Evolutionary conservation across 2,329 filamentous ascomycete species (phyloP).

Genomic region (Scortechinia acanthostroma): DNA sequence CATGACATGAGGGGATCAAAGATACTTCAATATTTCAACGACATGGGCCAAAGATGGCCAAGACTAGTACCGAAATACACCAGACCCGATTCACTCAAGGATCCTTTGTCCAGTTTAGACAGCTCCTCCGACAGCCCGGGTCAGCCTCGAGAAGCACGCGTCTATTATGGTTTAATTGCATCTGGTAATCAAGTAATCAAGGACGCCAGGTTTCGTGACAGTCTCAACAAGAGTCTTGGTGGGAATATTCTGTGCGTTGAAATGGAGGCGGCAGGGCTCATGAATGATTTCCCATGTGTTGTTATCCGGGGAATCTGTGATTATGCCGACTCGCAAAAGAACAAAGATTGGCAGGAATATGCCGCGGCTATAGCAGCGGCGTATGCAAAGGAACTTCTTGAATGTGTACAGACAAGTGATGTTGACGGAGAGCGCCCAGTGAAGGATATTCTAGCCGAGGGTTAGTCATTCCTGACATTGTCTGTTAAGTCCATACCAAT

Average conservation of each 20-base stretch:
- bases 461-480: too few species aligned
- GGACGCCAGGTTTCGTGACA: slow-evolving; percentile 9
- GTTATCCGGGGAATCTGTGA: slow-evolving; percentile 15
- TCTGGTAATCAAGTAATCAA: slow-evolving; percentile 15
- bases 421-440: neutral
- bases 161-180: slow-evolving; percentile 14
- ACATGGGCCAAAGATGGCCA: too few species aligned
- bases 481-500: too few species aligned
- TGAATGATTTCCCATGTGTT: slow-evolving; percentile 13
- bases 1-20: slow-evolving; percentile 8
- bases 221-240: slow-evolving; percentile 5
- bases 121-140: neutral
- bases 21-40: slow-evolving; percentile 7
- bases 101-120: slow-evolving; percentile 1
- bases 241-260: slow-evolving; percentile 9
- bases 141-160: slow-evolving; percentile 9
- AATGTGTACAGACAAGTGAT: slow-evolving; percentile 2
- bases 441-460: slow-evolving; percentile 3
- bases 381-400: slow-evolving; percentile 9
- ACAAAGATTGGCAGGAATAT: slow-evolving; percentile 12
- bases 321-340: slow-evolving; percentile 15
- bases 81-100: neutral
- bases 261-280: slow-evolving; percentile 8
- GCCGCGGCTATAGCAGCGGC: slow-evolving; percentile 10
- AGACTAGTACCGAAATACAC: neutral